Base-by-base conservation (phyloP, 2,329 filamentous ascomycete genomes). In the Cladosporium sp. region DNA sequence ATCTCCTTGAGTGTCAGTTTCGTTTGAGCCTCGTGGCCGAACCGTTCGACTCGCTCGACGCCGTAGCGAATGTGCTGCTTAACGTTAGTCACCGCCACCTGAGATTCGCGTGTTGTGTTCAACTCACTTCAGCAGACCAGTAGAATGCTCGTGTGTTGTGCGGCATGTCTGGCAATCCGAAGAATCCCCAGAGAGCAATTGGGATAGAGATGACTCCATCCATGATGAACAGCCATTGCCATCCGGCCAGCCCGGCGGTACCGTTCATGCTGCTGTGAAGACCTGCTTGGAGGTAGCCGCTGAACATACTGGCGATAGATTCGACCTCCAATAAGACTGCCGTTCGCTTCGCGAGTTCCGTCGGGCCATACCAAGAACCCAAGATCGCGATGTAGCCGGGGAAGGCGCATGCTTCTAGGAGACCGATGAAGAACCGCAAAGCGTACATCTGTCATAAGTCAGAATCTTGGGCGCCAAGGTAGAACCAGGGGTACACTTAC, bases 221-320 rank as follows among this genome's bases (percentile, higher is more conserved):
- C 30, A 58, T 58, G 55, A 58, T 51, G 68, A 87, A 84, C 4
- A 86, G 74, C 80, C 82, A 85, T 52, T 72, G 47, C 47, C 47
- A 51, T 26, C 80, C 80, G 8, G 73, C 66, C 71, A 77, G 76
- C 8, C 79, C 79, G 38, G 74, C 65, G 1, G 78, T 68, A 1
- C 79, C 79, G 14, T 79, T 73, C 78, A 82, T 78, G 60, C 47
- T 51, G 8, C 47, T 60, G 49, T 67, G 63, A 4, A 69, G 64
- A 14, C 64, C 67, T 14, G 68, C 68, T 55, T 70, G 68, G 2
- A 64, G 49, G 49, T 54, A 64, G n/a, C 61, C 61, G 30, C 61
- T 64, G 26, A 64, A 64, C 47, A 64, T 64, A n/a, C 38, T 24
- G 55, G 55, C 55, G 30, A 58, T 58, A 12, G 55, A 58, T 7